phyloP scores from a whole-genome alignment of 805 yeast genomes.

The Clavispora phyllophila region DNA sequence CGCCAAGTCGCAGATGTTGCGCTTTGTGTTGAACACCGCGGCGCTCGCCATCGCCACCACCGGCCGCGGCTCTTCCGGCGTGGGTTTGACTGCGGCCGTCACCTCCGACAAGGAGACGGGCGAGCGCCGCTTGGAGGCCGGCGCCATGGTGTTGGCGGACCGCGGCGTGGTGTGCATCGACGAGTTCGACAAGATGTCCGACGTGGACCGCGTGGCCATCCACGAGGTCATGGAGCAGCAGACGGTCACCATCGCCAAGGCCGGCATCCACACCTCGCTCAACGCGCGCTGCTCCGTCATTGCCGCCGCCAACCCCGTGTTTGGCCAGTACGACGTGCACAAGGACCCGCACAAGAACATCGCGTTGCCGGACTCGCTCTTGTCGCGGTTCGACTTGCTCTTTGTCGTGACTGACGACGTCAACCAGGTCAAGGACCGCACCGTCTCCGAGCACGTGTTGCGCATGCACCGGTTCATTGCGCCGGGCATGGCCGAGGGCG shows the following conservation, averaged over 20 bases:
- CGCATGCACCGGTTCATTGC: conserved; percentile 89
- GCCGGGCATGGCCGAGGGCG: conserved; percentile 86
- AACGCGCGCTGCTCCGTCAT: conserved; percentile 95
- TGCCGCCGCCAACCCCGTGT: conserved; percentile 97
- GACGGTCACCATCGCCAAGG: conserved; percentile 95
- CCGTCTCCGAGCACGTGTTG: conserved; percentile 89
- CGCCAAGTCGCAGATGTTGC: conserved; percentile 91
- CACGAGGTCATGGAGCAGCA: conserved; percentile 99
- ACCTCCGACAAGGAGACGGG: conserved; percentile 96
- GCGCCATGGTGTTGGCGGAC: conserved; percentile 99
- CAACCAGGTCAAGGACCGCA: conserved; percentile 75
- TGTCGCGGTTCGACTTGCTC: conserved; percentile 93
- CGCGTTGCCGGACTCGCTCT: conserved; percentile 91
- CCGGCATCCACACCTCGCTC: conserved; percentile 94
- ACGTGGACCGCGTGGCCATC: conserved; percentile 93
- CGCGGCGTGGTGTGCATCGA: conserved; percentile 97
- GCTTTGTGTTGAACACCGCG: conserved; percentile 94
- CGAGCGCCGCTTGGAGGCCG: conserved; percentile 93
- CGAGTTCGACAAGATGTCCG: conserved; percentile 98
- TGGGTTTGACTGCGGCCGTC: conserved; percentile 98
- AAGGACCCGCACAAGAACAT: conserved; percentile 95
- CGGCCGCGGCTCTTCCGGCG: conserved; percentile 99
- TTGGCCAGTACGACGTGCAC: conserved; percentile 93
- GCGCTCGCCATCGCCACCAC: conserved; percentile 95
- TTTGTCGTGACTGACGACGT: conserved; percentile 97